Percentiles rank a stretch among this genome's conserved stretches.
phyloP scores from a whole-genome alignment of 1,284 basidiomycete genomes.

The Irpex rosettiformis region DNA sequence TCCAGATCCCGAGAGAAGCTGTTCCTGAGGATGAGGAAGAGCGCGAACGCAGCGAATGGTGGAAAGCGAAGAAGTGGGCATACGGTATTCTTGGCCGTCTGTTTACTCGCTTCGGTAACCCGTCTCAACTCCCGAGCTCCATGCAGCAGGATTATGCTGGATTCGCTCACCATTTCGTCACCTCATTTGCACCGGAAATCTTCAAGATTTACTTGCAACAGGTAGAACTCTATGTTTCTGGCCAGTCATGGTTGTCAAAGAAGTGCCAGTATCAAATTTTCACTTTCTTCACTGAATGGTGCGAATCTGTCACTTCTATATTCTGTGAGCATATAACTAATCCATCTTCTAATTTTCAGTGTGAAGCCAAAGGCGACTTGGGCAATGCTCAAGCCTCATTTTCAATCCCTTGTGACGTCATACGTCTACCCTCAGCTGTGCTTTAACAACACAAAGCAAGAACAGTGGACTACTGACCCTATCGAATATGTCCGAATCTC shows the following conservation, averaged over 20 bases:
- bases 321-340: conserved; percentile 6
- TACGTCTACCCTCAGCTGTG: conserved; percentile 86
- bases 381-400: conserved; percentile 80
- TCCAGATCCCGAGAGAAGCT: conserved; percentile 59
- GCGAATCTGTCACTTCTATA: conserved; percentile 22
- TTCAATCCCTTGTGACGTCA: conserved; percentile 65
- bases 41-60: conserved; percentile 78
- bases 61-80: conserved; percentile 89
- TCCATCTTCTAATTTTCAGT: conserved; percentile 36
- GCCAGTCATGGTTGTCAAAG: conserved; percentile 74
- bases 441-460: conserved; percentile 64
- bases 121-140: conserved; percentile 74
- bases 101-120: conserved; percentile 82
- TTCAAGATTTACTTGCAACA: conserved; percentile 76
- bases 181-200: conserved; percentile 80
- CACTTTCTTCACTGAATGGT: conserved; percentile 85
- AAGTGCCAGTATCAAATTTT: conserved; percentile 82
- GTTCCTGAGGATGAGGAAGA: conserved; percentile 73
- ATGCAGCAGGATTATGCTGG: conserved; percentile 64
- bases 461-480: conserved; percentile 75
- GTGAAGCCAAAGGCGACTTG: conserved; percentile 89
- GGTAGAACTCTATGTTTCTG: conserved; percentile 68
- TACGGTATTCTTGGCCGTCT: conserved; percentile 70
- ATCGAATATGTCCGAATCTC: conserved; percentile 74
- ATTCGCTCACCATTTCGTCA: conserved; percentile 78